Conservation (phyloP, 202 grass and related monocot genomes). For the Schoenoplectus tabernaemontani region DNA sequence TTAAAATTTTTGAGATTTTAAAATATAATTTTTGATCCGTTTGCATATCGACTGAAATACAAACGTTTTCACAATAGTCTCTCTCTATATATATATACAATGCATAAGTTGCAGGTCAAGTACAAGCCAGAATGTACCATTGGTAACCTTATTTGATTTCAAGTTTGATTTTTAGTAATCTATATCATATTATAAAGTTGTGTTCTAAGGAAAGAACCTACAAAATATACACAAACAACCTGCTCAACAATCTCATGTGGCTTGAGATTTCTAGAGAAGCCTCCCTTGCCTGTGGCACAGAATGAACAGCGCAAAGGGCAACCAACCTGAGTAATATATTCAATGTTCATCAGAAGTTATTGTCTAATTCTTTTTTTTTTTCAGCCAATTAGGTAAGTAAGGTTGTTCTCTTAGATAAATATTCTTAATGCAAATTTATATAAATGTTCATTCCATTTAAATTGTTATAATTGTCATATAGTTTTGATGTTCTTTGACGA, state of each 20-base stretch:
- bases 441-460: constrained; percentile 1
- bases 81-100: too few species aligned
- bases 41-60: too few species aligned
- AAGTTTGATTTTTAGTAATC: neutral
- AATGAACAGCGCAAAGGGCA: constrained; percentile 86
- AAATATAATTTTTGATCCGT: neutral
- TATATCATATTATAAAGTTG: neutral
- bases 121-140: neutral
- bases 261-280: constrained; percentile 84
- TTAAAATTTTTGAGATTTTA: too few species aligned
- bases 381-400: neutral
- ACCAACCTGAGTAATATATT: constrained; percentile 50
- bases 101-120: neutral
- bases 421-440: neutral
- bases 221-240: constrained; percentile 22
- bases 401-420: neutral
- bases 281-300: constrained; percentile 92
- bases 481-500: too few species aligned
- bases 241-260: constrained; percentile 82
- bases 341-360: neutral
- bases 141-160: neutral
- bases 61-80: too few species aligned
- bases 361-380: neutral
- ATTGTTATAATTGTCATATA: neutral
- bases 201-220: neutral